Evolutionary conservation across 148 eudicot species (phyloP), one percentile per base, ranked within the genome.

Genomic region (Silene uniflora): DNA sequence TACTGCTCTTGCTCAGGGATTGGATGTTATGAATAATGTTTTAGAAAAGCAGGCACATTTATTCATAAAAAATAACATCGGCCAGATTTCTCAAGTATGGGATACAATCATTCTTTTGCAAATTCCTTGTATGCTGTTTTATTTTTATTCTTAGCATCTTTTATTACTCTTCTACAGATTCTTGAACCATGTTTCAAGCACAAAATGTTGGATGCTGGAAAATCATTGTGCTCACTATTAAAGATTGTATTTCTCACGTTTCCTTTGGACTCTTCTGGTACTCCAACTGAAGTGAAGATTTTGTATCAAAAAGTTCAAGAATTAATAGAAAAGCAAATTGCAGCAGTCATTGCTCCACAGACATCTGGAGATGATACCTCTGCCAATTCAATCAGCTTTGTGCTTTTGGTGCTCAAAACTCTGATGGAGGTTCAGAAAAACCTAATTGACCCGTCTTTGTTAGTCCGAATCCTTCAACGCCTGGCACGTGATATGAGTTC

Each of bases 11-110:
- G 91, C 97, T 65, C 98, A 89, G 82, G 99, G 99, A 56, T 81
- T 95, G 77, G 99, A 92, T 88, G 96, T 95, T 66, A 95, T 95
- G 93, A 95, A 95, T 84, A 95, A 89, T 87, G 92, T 95, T 81
- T 81, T 92, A 81, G 99, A 95, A 83, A 95, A 95, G 85, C 99
- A 95, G 82, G 97, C 99, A 23, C 98, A 89, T 80, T 82, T 95
- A 81, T 95, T 95, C 85, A 91, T 95, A 49, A 84, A 93, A 74
- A 95, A 95, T 77, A 95, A 95, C 81, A 95, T 95, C 69, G 85
- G 76, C 85, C 99, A 95, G 76, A 95, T 95, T 67, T 91, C 96
- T 81, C 97, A 93, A 75, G 98, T 93, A 88, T 75, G 89, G 74
- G 13, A 27, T 66, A 32, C 10, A 13, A 23, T 69, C 23, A 10